A percentile compares a stretch with the other conserved stretches of the same genome.
Conservation (phyloP, 2,329 filamentous ascomycete genomes). For the Talaromyces sp. region DNA sequence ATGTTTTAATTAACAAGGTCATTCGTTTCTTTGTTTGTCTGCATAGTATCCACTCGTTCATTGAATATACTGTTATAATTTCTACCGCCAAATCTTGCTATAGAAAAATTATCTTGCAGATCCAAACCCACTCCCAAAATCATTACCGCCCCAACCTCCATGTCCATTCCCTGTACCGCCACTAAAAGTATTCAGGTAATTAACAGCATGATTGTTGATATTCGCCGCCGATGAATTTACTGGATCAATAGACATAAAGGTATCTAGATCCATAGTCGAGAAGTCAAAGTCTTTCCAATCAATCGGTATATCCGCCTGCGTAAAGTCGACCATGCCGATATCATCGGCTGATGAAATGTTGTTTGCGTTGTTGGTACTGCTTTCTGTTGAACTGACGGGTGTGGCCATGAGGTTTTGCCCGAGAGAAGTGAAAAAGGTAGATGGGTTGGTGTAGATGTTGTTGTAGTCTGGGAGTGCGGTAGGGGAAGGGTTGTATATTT, state of each 20-base stretch:
- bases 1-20: neutral
- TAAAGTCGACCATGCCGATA: constrained; percentile 34
- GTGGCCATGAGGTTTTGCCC: constrained; percentile 18
- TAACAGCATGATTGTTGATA: constrained; percentile 1
- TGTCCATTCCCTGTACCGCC: neutral
- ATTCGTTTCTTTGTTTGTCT: neutral
- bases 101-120: constrained; percentile 8
- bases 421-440: constrained; percentile 18
- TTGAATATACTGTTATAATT: neutral
- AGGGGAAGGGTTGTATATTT: neutral
- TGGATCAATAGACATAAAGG: constrained; percentile 37
- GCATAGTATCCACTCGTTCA: neutral
- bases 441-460: constrained; percentile 11
- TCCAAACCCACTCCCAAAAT: constrained; percentile 9
- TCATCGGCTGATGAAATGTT: constrained; percentile 15
- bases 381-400: constrained; percentile 1
- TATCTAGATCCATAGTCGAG: constrained; percentile 40
- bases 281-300: constrained; percentile 39
- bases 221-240: constrained; percentile 7
- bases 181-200: neutral
- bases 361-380: constrained; percentile 11
- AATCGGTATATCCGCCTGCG: constrained; percentile 31
- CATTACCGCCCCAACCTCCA: neutral
- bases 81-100: neutral
- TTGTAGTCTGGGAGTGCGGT: neutral